A percentile compares a stretch with the other conserved stretches of the same genome.
These are phyloP conservation scores for Hypoxylon sp. DNA, from an alignment of 2,329 filamentous ascomycete species.

Conservation along the genomic window DNA sequence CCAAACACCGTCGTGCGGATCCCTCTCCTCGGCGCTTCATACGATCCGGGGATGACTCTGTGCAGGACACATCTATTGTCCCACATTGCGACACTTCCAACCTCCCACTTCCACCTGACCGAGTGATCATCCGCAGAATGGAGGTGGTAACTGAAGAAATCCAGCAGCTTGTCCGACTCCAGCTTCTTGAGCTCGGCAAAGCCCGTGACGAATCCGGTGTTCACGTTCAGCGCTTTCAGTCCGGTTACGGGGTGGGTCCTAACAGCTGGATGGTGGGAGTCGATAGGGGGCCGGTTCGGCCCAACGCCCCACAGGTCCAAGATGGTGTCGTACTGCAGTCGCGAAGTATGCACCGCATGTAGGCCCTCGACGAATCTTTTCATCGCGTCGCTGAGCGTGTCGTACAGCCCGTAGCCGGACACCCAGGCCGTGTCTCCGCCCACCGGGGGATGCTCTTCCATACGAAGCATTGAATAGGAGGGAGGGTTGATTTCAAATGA, in stretches of 20 bases:
- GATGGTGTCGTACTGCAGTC: conserved; percentile 64
- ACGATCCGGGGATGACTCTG: conserved; percentile 61
- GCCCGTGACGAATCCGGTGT: conserved; percentile 62
- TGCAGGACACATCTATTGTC: conserved; percentile 62
- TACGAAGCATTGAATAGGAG: conserved; percentile 65
- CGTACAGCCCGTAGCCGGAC: conserved; percentile 63
- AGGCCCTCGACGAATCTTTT: conserved; percentile 61
- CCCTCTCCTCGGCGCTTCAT: conserved; percentile 56
- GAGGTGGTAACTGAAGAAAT: conserved; percentile 63
- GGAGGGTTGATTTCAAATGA: conserved; percentile 67
- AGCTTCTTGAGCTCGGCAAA: conserved; percentile 66
- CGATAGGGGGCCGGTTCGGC: conserved; percentile 62
- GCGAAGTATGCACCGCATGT: conserved; percentile 63
- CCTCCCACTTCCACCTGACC: conserved; percentile 66
- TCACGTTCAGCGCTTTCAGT: conserved; percentile 63
- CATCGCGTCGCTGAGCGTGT: conserved; percentile 61
- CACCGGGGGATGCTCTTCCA: conserved; percentile 65
- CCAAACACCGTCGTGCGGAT: conserved; percentile 62
- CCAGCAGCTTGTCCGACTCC: conserved; percentile 63
- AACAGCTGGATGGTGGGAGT: conserved; percentile 64
- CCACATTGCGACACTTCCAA: conserved; percentile 66
- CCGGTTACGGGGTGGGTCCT: conserved; percentile 65
- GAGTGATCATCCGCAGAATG: conserved; percentile 66
- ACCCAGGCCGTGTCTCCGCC: conserved; percentile 66
- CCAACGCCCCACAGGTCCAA: conserved; percentile 61